Base-by-base conservation (phyloP, 345 rosid genomes). In the Gossypium arboreum region DNA sequence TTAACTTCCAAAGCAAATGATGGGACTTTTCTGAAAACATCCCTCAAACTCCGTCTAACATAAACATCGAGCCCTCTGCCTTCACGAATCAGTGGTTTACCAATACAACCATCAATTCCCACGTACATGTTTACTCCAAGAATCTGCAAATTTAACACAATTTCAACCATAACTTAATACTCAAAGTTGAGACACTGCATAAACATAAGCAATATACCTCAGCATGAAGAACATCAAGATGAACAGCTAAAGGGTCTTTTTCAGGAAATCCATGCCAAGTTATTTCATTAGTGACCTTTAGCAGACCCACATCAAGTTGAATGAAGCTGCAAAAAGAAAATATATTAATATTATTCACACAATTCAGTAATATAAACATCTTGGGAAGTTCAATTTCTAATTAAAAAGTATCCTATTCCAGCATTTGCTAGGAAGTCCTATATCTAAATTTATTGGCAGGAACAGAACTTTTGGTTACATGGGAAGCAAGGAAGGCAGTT, bases 1-100 rank as follows among this genome's bases (percentile, higher is more conserved):
- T 93, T 90, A 64, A 93, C 87, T 88, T 91, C 99, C 71, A 95
- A 86, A 69, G 90, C 84, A 84, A 93, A 85, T 62, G 95, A 89
- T 75, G 99, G 99, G 62, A 95, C 94, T 86, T 91, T 95, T 81
- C 92, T 84, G 73, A 93, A 93, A 75, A 95, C 89, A 86, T 95
- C 99, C 80, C 99, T 84, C 84, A 95, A 87, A 87, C 99, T 91
- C 64, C 97, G 94, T 27, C 94, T 89, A 63, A 95, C 94, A 79
- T 75, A 86, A 73, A 93, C 85, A 84, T 93, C 93, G 75, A 95
- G 73, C 82, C 98, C 98, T 78, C 87, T 89, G 79, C 94, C 92
- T 85, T 90, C 95, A 71, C 88, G 89, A 78, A 93, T 87, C 93
- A 95, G 88, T 71, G 97, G 91, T 81, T 91, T 93, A 62, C 98